Conservation (phyloP, 176 grass and related monocot genomes). For the Avena atlantica region DNA sequence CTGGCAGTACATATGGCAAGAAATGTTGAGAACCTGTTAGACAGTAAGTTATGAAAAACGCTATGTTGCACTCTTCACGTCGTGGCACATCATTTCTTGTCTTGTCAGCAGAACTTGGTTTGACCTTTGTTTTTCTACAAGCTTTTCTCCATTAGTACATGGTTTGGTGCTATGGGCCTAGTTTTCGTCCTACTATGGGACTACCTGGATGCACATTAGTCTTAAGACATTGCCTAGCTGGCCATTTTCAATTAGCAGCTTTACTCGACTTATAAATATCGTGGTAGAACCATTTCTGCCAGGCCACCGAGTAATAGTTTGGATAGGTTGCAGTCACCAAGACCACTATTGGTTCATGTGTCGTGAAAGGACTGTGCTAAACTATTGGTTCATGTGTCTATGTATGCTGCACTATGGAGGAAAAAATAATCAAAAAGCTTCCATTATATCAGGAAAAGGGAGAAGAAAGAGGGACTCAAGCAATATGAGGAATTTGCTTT, state of each 20-base stretch:
- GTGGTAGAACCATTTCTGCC: neutral
- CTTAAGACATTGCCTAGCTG: constrained; percentile 21
- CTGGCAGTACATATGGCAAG: constrained; percentile 7
- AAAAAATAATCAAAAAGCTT: constrained; percentile 35
- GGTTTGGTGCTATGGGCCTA: neutral
- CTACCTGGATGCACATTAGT: neutral
- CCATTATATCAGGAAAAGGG: constrained; percentile 53
- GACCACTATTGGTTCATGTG: constrained; percentile 14
- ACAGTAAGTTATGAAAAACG: neutral
- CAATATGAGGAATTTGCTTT: constrained; percentile 50
- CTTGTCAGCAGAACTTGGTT: neutral
- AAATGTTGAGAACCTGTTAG: constrained; percentile 15
- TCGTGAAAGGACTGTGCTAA: neutral
- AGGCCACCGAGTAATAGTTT: constrained; percentile 9
- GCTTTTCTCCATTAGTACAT: constrained; percentile 7
- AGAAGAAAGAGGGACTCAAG: constrained; percentile 67
- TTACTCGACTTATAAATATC: constrained; percentile 21
- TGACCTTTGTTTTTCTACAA: constrained; percentile 22
- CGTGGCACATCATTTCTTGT: neutral
- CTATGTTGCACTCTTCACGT: neutral
- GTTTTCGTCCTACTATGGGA: constrained; percentile 8
- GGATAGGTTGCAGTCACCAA: constrained; percentile 4
- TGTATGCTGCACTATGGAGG: constrained; percentile 30
- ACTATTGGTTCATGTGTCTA: no score
- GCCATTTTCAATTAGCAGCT: neutral